Conservation (phyloP, 345 rosid species). For the Fremontodendron californicum region DNA sequence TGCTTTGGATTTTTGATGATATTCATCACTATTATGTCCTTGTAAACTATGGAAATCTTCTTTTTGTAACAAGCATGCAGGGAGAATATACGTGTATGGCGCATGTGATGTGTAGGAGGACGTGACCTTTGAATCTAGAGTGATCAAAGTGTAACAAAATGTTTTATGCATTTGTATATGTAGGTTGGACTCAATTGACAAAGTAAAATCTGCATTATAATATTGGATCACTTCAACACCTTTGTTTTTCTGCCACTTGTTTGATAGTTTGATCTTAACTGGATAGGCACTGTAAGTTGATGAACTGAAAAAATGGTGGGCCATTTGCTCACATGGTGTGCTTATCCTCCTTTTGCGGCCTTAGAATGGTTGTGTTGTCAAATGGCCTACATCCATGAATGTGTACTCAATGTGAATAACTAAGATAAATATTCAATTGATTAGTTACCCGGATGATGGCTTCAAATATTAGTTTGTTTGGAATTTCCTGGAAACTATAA, state of each 20-base stretch:
- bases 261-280: not conserved
- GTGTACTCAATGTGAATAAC: not conserved
- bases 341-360: not conserved
- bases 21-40: not conserved
- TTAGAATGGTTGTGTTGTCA: not conserved
- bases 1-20: not conserved
- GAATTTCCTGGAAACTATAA: slow-evolving; percentile 9
- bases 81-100: not conserved
- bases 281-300: not conserved
- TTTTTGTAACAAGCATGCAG: not conserved
- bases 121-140: slow-evolving; percentile 4
- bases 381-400: not conserved
- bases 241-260: not conserved
- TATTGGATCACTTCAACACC: slow-evolving; percentile 6
- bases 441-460: not conserved
- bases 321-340: not conserved
- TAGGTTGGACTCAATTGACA: not conserved
- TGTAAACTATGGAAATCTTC: not conserved
- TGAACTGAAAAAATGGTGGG: not conserved
- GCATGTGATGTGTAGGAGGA: not conserved
- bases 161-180: not conserved
- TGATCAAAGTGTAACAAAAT: not conserved
- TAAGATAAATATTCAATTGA: not conserved
- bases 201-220: slow-evolving; percentile 1
- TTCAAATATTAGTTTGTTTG: not conserved